Evolutionary conservation across 2,329 filamentous ascomycete genomes (phyloP).

Genomic region (Lecanoromycetidae sp.): DNA sequence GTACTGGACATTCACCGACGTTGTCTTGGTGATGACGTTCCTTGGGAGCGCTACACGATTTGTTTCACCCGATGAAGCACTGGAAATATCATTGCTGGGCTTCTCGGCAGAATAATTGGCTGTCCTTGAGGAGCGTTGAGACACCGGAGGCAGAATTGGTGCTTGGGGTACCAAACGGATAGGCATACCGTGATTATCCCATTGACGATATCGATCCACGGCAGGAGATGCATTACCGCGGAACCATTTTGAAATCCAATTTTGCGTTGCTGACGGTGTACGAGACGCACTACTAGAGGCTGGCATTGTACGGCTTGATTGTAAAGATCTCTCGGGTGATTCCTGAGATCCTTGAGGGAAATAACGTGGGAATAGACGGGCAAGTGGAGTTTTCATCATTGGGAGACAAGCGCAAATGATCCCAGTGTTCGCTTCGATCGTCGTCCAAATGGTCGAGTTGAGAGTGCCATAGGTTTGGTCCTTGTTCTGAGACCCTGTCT

Average conservation of each 20-base stretch:
- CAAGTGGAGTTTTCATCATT: constrained; percentile 24
- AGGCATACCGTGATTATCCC: no score
- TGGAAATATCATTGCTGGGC: no score
- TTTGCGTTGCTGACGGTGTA: no score
- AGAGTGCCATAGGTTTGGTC: constrained; percentile 21
- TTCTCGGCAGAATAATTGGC: no score
- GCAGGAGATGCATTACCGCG: no score
- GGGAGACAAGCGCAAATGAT: constrained; percentile 32
- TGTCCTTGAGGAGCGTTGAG: not conserved
- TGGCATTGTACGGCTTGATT: no score
- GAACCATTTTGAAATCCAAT: no score
- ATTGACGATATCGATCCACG: no score
- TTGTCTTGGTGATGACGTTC: constrained; percentile 10
- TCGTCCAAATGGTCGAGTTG: constrained; percentile 27
- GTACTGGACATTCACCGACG: constrained; percentile 3
- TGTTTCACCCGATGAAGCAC: no score
- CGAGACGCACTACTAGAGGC: no score
- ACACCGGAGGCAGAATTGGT: not conserved
- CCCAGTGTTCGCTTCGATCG: constrained; percentile 27
- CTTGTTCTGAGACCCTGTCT: constrained; percentile 12
- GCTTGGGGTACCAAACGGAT: not conserved
- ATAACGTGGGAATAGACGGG: constrained; percentile 18
- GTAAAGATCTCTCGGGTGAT: no score
- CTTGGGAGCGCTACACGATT: not conserved
- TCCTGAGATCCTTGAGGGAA: constrained; percentile 17